Evolutionary conservation across 2,329 filamentous ascomycete genomes (phyloP).

Genomic region (Exutisphaerella laricina): DNA sequence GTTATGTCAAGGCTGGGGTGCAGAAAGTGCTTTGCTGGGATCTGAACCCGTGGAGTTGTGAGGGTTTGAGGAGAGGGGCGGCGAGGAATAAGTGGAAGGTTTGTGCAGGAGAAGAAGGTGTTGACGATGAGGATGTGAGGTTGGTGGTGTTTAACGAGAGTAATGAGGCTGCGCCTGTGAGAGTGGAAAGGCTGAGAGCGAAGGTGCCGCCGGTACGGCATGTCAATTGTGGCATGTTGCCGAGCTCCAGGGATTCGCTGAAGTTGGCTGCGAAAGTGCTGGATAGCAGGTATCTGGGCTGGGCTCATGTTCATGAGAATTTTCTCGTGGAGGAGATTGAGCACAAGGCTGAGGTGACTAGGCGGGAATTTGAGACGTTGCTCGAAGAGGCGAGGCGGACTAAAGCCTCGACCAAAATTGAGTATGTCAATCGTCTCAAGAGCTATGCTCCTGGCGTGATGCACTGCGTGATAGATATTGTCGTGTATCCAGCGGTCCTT

Average conservation of each 20-base stretch:
- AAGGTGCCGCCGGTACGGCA: slow-evolving; percentile 44
- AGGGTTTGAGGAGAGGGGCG: slow-evolving; percentile 41
- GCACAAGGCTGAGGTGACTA: slow-evolving; percentile 40
- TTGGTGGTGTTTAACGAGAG: slow-evolving; percentile 39
- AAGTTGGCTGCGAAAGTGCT: slow-evolving; percentile 44
- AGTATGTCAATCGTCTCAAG: slow-evolving; percentile 50
- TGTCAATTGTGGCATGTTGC: slow-evolving; percentile 55
- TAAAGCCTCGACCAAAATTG: slow-evolving; percentile 23
- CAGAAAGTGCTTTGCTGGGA: slow-evolving; percentile 76
- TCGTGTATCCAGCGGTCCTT: slow-evolving; percentile 19
- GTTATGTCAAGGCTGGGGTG: slow-evolving; percentile 67
- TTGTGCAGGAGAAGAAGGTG: slow-evolving; percentile 3
- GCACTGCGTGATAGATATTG: slow-evolving; percentile 57
- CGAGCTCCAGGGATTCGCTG: slow-evolving; percentile 48
- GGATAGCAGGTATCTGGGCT: slow-evolving; percentile 45
- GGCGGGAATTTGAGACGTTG: slow-evolving; percentile 25
- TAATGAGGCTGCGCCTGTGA: slow-evolving; percentile 34
- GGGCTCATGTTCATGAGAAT: slow-evolving; percentile 59
- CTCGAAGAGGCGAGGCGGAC: slow-evolving; percentile 17
- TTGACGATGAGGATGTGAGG: slow-evolving; percentile 15
- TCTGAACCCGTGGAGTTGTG: slow-evolving; percentile 58
- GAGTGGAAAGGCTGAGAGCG: slow-evolving; percentile 23
- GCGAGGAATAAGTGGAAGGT: slow-evolving; percentile 37
- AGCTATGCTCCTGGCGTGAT: slow-evolving; percentile 57
- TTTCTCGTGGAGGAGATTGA: slow-evolving; percentile 45